These are phyloP conservation scores for Mucor mucedo DNA, from an alignment of 371 early-diverging fungal species.

Conservation along the genomic window DNA sequence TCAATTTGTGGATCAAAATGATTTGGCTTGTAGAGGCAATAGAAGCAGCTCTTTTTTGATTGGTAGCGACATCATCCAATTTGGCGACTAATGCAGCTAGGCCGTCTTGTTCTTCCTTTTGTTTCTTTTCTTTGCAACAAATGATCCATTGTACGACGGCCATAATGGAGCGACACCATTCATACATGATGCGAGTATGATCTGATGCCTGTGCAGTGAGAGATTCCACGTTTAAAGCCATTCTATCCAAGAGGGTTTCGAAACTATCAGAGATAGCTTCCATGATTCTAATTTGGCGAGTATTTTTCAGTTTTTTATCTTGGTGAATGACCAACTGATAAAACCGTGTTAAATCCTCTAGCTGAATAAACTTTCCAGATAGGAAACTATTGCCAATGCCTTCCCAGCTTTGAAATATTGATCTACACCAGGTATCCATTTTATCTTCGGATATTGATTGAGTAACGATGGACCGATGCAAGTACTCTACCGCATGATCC, in stretches of 20 bases:
- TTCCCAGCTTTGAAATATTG: constrained; percentile 54
- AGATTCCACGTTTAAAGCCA: constrained; percentile 39
- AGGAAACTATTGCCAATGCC: constrained; percentile 50
- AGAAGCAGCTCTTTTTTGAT: constrained; percentile 1
- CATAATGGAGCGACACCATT: constrained; percentile 47
- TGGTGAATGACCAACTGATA: constrained; percentile 20
- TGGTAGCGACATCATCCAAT: not conserved
- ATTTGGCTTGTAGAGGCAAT: constrained; percentile 19
- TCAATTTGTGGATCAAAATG: constrained; percentile 41
- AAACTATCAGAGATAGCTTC: constrained; percentile 43
- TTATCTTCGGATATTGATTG: constrained; percentile 15
- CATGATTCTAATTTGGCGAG: constrained; percentile 22
- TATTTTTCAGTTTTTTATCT: constrained; percentile 4
- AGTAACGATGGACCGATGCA: constrained; percentile 18
- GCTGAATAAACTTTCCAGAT: constrained; percentile 5
- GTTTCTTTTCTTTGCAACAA: constrained; percentile 19
- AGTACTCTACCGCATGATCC: constrained; percentile 24
- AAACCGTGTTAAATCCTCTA: constrained; percentile 24
- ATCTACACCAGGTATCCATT: constrained; percentile 39
- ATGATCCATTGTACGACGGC: constrained; percentile 42
- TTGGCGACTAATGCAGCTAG: constrained; percentile 6
- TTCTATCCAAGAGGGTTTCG: constrained; percentile 46
- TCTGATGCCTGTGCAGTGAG: constrained; percentile 21
- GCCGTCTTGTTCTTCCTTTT: constrained; percentile 16
- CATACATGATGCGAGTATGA: constrained; percentile 27